Base-by-base conservation (phyloP, 2,329 filamentous ascomycete species). In the Fusarium haematococcum region DNA sequence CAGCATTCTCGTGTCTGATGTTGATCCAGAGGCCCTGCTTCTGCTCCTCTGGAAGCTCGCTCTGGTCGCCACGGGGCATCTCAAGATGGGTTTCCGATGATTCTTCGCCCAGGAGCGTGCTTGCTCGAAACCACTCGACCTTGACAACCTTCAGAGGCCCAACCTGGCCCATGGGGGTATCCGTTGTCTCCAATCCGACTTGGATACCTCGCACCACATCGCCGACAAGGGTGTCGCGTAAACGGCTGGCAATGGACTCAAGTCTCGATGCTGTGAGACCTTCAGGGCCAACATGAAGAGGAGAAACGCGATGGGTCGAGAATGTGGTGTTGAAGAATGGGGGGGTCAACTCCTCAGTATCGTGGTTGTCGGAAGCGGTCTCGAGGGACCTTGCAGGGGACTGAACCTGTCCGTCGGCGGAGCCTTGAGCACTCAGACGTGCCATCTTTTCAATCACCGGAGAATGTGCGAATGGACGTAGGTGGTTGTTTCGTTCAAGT, bases 131-230 rank as follows among this genome's bases (percentile, higher is more conserved):
- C 86, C 87, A 88, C 2, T 84, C 83, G 30, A 90, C 84, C 14
- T 82, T 82, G 2, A 91, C 87, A 6, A 78, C 78, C 69, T 86
- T 85, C 23, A 91, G 75, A 3, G 85, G 81, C 4, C 83, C 83
- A 14, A 84, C 82, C 59, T 84, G 83, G 2, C 83, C 83, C 16
- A 74, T 66, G 8, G 82, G 75, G 18, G 83, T 84, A 30, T 86
- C 86, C 20, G 83, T 84, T 6, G 83, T 81, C 58, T 85, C 83
- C 6, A 88, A 75, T 0, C 86, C 85, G 20, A 91, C 85, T 71
- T 91, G 88, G 20, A 91, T 86, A 50, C 89, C 89, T 65, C 89
- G 87, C n/a, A 91, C 87, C 2, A 90, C 86, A 73, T 91, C 89
- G 18, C 89, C 89, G 0, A 90, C 88, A 0, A 91, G 84, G 1